Base-by-base conservation (phyloP, 805 yeast genomes). In the Wickerhamiella allomyrinae region DNA sequence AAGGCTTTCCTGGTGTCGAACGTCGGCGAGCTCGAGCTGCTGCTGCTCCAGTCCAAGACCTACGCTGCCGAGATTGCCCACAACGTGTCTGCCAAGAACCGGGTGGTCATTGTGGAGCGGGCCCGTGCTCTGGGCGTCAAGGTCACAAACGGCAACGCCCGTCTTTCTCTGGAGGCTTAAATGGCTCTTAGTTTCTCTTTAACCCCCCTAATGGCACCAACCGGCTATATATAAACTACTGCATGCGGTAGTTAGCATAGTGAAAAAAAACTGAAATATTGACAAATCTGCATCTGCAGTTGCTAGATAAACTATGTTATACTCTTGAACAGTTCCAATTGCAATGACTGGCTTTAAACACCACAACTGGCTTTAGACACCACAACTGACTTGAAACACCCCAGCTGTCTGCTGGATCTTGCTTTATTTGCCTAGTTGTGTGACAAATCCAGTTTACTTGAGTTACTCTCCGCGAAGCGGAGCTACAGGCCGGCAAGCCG, bases 61-160 rank as follows among this genome's bases (percentile, higher is more conserved):
- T 91, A 84, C 73, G 98, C 99, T 69, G 99, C 98, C 69, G 99
- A 91, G 78, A 91, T 91, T 63, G 95, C 97, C 61, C 95, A 85
- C 87, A 84, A 81, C 70, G 91, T 91, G 60, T 87, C 97, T 60
- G 84, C 97, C 60, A 87, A 77, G 76, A 87, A 91, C 91, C 86
- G 99, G 79, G 87, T 87, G 65, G 87, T 74, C 64, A 84, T 91
- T 61, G 76, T 91, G 62, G 79, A 93, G 61, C 86, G 84, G 75
- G 99, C 99, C 64, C 89, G 86, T 80, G 84, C 94, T 69, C 76
- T 86, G 63, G 97, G 97, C 74, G 76, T 91, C 67, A 87, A 86
- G 79, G 95, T 91, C 65, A 91, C 98, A 79, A 91, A 91, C 76
- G 94, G 96, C 67, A 77, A 84, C 77, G 99, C 95, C 70, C 89